Evolutionary conservation across 2,329 filamentous ascomycete genomes (phyloP), one percentile per base, ranked within the genome.

Genomic region (Pyricularia grisea): DNA sequence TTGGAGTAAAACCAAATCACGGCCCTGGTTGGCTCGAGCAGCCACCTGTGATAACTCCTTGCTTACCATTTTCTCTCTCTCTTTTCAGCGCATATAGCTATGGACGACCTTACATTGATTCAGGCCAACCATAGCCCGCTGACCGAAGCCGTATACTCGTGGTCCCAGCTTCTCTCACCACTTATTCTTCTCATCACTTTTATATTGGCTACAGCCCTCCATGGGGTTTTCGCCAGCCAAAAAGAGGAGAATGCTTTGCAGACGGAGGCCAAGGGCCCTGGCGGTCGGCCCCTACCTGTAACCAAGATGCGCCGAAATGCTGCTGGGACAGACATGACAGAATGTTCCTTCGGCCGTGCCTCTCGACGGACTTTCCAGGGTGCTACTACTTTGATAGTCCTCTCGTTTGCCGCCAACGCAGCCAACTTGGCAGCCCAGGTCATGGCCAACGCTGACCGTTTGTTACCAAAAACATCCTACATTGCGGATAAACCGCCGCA

Each of bases 281-380:
- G 92, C 69, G 94, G 94, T 73, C 94, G 96, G 78, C 93, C 93
- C 42, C 82, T 97, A 68, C 93, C 93, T n/a, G 77, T 83, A 67
- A 86, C 84, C 70, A 91, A 88, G 70, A 72, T 61, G 71, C 71
- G 36, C 58, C 65, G 10, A 63, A 55, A n/a, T 60, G 66, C 7
- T 66, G 65, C 31, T 42, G 31, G 42, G n/a, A 66, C 36, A 31
- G 65, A 42, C 31, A 17, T 36, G 6, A 42, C 65, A 20, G 55
- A 31, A 84, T 88, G 73, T n/a, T 28, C 28, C 4, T 88, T 93
- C 77, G 90, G 89, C 71, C 85, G 82, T n/a, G 81, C 84, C 65
- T 84, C 88, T 73, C 92, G 92, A 77, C 82, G 87, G 55, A 81
- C 92, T 66, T 97, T 97, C 78, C 88, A 90, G 75, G 92, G 88